Percentiles rank a stretch among this genome's conserved stretches.
Conservation (phyloP, 176 grass and related monocot genomes). For the Triticum monococcum region DNA sequence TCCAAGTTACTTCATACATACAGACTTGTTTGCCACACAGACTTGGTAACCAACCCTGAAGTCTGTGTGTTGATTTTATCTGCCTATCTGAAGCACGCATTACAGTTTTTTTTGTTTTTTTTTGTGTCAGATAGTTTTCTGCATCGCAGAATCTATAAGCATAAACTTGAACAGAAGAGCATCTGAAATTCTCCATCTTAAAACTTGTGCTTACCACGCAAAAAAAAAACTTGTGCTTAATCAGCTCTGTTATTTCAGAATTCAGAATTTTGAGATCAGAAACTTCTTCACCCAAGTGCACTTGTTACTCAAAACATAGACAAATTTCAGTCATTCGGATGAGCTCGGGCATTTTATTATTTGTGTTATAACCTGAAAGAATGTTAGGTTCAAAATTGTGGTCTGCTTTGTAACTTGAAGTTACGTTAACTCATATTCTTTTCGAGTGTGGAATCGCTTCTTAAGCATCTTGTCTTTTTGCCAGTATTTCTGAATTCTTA, state of each 20-base stretch:
- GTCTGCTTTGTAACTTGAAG: conserved; percentile 7
- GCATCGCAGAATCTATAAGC: background rate
- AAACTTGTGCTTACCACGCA: background rate
- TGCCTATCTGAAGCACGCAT: background rate
- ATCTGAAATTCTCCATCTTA: background rate
- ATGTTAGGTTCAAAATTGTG: background rate
- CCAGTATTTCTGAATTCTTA: background rate
- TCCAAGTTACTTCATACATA: background rate
- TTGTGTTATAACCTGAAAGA: conserved; percentile 1
- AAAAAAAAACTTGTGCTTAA: background rate
- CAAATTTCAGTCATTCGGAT: background rate
- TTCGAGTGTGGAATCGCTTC: background rate
- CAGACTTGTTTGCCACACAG: background rate
- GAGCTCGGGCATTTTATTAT: background rate
- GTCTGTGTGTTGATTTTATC: background rate
- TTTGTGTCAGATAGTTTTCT: background rate
- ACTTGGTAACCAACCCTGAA: background rate
- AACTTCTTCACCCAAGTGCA: background rate
- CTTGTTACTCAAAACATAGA: background rate
- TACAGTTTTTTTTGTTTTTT: background rate
- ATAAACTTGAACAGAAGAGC: background rate
- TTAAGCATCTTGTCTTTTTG: background rate
- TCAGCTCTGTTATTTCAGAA: background rate
- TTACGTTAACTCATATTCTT: background rate
- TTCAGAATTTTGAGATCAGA: background rate